Conservation (phyloP, 1,139 yeast species). For the Debaryomycetaceae sp. region DNA sequence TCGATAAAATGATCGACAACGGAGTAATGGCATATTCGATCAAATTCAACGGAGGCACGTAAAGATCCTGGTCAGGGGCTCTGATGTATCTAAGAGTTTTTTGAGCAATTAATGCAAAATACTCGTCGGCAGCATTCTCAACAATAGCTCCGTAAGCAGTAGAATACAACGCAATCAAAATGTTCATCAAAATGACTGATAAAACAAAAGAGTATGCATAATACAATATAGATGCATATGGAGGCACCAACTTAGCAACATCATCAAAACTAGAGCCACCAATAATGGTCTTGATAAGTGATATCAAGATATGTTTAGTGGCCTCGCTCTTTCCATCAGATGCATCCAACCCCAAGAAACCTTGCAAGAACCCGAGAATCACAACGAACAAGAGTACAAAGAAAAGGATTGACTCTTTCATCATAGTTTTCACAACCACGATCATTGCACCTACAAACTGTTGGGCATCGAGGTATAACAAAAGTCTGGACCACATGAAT, state of each 20-base stretch:
- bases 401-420: slow-evolving; percentile 79
- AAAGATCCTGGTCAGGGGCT: slow-evolving; percentile 85
- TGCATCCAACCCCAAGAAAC: slow-evolving; percentile 81
- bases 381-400: slow-evolving; percentile 71
- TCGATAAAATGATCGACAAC: slow-evolving; percentile 25
- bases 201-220: slow-evolving; percentile 76
- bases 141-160: slow-evolving; percentile 81
- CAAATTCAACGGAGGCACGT: slow-evolving; percentile 81
- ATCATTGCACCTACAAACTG: slow-evolving; percentile 87
- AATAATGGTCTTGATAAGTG: slow-evolving; percentile 66
- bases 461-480: slow-evolving; percentile 74
- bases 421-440: slow-evolving; percentile 79
- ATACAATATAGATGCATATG: slow-evolving; percentile 75
- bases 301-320: slow-evolving; percentile 59
- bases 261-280: slow-evolving; percentile 72
- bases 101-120: slow-evolving; percentile 79
- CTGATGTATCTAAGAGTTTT: slow-evolving; percentile 80
- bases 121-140: slow-evolving; percentile 81
- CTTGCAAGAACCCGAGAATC: slow-evolving; percentile 79
- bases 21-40: slow-evolving; percentile 55
- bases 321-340: slow-evolving; percentile 83
- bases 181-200: slow-evolving; percentile 70
- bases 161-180: slow-evolving; percentile 79
- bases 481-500: slow-evolving; percentile 77
- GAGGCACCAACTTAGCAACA: slow-evolving; percentile 72